These are phyloP conservation scores for Zea luxurians DNA, from an alignment of 176 grass and related monocot species.

Conservation along the genomic window DNA sequence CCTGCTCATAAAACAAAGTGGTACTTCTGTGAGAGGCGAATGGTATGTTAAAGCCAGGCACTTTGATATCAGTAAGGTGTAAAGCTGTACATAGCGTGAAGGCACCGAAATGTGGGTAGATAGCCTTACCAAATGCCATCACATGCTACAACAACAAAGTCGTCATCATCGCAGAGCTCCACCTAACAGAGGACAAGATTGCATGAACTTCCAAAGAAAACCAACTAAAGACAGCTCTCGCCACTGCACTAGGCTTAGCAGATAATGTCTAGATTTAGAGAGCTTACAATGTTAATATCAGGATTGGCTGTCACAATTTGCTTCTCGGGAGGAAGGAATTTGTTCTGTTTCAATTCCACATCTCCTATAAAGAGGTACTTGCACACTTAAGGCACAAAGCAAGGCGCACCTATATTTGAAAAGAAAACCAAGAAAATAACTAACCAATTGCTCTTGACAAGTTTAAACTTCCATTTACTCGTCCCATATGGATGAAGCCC, in stretches of 20 bases:
- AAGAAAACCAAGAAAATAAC: slow-evolving; percentile 17
- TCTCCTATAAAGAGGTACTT: slow-evolving; percentile 58
- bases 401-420: slow-evolving; percentile 4
- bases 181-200: slow-evolving; percentile 51
- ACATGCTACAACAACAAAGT: slow-evolving; percentile 86
- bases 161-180: slow-evolving; percentile 76
- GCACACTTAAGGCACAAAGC: slow-evolving; percentile 30
- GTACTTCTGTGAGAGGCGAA: neutral
- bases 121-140: slow-evolving; percentile 82
- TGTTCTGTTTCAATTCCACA: slow-evolving; percentile 98
- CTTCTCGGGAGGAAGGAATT: slow-evolving; percentile 79
- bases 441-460: slow-evolving; percentile 91
- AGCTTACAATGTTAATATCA: slow-evolving; percentile 81
- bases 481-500: slow-evolving; percentile 80
- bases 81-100: slow-evolving; percentile 16
- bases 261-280: slow-evolving; percentile 32
- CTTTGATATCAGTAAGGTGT: neutral
- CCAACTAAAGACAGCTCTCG: neutral
- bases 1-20: slow-evolving; percentile 50
- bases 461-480: slow-evolving; percentile 98
- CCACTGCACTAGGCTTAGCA: no score
- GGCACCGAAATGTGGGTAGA: slow-evolving; percentile 25
- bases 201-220: slow-evolving; percentile 22
- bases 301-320: slow-evolving; percentile 90
- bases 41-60: slow-evolving; percentile 22